phyloP scores from a whole-genome alignment of 2,329 filamentous ascomycete species.

The Calonectria pteridis region DNA sequence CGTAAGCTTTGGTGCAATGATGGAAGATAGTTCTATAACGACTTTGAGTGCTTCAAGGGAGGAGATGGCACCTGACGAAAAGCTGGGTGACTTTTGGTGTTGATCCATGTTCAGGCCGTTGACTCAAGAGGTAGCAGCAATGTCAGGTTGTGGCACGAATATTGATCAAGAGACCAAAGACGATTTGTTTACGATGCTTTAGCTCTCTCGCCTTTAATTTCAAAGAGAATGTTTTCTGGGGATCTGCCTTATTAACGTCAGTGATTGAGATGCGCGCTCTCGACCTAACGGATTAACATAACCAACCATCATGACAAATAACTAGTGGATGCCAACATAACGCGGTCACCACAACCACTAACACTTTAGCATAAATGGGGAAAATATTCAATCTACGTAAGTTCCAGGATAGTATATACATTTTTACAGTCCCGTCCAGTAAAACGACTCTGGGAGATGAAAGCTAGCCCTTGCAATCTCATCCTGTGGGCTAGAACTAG shows the following conservation, averaged over 20 bases:
- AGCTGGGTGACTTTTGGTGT: background rate
- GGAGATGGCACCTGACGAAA: background rate
- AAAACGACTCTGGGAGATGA: slow-evolving; percentile 16
- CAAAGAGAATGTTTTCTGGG: background rate
- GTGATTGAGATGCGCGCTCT: background rate
- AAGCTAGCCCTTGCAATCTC: slow-evolving; percentile 28
- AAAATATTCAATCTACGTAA: background rate
- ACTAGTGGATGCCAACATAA: background rate
- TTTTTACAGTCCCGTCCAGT: slow-evolving; percentile 21
- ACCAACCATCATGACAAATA: background rate
- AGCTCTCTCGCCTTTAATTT: background rate
- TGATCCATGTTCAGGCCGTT: background rate
- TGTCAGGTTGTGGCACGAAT: background rate
- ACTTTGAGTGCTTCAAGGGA: background rate
- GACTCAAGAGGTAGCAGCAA: background rate
- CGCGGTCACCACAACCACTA: background rate
- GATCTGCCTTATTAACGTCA: background rate
- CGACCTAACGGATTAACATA: background rate
- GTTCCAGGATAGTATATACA: background rate
- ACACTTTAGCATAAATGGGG: background rate
- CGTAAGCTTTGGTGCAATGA: background rate
- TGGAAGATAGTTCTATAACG: background rate
- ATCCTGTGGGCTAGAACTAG: slow-evolving; percentile 34
- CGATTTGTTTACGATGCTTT: too few relatives aligned
- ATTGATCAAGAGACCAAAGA: background rate